Conservation (phyloP, 495 filamentous ascomycete species). For the Aspergillus cavernicola region DNA sequence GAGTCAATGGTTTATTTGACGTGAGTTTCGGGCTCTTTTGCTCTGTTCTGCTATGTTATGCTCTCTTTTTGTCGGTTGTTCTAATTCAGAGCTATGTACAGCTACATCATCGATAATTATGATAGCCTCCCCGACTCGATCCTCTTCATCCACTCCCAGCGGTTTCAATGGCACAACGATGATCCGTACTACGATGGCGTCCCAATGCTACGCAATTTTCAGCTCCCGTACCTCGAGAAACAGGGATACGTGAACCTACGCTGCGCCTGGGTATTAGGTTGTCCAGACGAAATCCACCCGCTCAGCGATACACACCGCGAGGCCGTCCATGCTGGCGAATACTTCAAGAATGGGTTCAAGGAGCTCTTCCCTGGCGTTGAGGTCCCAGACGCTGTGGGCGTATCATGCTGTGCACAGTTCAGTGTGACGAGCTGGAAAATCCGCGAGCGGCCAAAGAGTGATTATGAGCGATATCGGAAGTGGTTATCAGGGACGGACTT, state of each 20-base stretch:
- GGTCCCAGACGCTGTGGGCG: constrained; percentile 49
- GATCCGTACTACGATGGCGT: constrained; percentile 48
- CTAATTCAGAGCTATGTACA: constrained; percentile 15
- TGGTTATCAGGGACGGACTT: constrained; percentile 60
- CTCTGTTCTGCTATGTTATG: too few relatives aligned
- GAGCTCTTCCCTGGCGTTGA: constrained; percentile 50
- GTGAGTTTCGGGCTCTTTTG: too few relatives aligned
- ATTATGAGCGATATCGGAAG: constrained; percentile 54
- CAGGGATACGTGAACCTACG: constrained; percentile 64
- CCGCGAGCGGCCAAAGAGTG: constrained; percentile 39
- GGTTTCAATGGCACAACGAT: constrained; percentile 63
- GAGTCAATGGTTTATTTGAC: constrained; percentile 59
- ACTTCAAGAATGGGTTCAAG: constrained; percentile 51
- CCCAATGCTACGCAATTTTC: constrained; percentile 50
- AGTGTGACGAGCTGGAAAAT: constrained; percentile 58
- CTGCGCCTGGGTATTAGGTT: constrained; percentile 60
- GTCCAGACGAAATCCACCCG: constrained; percentile 56
- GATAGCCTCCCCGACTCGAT: constrained; percentile 53
- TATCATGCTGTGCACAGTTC: constrained; percentile 71
- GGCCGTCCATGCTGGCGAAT: constrained; percentile 44
- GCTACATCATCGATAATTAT: constrained; percentile 66
- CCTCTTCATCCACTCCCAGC: constrained; percentile 59
- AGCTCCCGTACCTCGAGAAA: constrained; percentile 50
- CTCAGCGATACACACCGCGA: constrained; percentile 38
- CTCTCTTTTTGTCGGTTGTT: too few relatives aligned